Evolutionary conservation across 192 early-diverging fungal species (phyloP).

Genomic region (Lunasporangiospora selenospora): DNA sequence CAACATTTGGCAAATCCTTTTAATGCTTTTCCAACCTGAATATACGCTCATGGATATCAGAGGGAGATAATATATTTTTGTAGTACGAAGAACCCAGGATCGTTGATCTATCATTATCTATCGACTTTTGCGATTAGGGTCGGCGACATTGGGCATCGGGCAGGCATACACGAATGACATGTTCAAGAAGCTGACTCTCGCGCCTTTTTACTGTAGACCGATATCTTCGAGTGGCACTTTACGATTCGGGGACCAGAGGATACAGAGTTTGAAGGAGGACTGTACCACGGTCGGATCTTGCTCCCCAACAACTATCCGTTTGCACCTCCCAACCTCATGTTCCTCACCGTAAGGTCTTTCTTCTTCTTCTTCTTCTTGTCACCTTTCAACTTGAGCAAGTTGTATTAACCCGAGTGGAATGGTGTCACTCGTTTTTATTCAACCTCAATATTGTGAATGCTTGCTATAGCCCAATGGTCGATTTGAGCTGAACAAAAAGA

Average conservation of each 20-base stretch:
- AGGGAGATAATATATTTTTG: not conserved
- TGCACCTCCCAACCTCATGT: constrained; percentile 82
- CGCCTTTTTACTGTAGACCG: constrained; percentile 61
- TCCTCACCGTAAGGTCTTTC: constrained; percentile 64
- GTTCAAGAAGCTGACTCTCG: not conserved
- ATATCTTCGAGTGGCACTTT: constrained; percentile 99
- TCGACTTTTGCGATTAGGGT: not conserved
- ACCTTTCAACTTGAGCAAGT: not conserved
- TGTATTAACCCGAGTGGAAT: not conserved
- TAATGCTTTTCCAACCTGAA: not conserved
- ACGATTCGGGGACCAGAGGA: constrained; percentile 88
- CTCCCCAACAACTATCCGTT: constrained; percentile 98
- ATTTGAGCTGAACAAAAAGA: constrained; percentile 93
- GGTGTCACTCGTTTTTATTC: not conserved
- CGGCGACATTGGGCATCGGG: not conserved
- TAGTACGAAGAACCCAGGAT: not conserved
- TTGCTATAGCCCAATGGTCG: constrained; percentile 73
- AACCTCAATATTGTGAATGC: not conserved
- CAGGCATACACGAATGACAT: not conserved
- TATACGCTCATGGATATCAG: not conserved
- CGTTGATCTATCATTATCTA: not conserved
- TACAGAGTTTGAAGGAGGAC: constrained; percentile 86
- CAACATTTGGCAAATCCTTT: not conserved
- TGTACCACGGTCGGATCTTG: constrained; percentile 89
- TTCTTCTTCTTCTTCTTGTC: not conserved